These are phyloP conservation scores for Colletotrichum incanum DNA, from an alignment of 2,329 filamentous ascomycete genomes.

Conservation along the genomic window DNA sequence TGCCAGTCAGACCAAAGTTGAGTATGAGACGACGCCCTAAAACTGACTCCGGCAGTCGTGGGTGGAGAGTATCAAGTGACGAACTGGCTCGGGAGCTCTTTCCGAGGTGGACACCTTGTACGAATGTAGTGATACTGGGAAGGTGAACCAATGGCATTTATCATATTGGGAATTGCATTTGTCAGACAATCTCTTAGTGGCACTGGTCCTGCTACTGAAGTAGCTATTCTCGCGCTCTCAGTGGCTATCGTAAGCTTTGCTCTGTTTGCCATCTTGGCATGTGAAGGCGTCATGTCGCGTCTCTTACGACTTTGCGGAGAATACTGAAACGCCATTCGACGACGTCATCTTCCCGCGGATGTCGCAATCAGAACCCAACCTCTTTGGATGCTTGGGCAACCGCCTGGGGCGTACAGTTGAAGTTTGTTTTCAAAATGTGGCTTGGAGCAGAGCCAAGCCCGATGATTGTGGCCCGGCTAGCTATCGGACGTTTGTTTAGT, in stretches of 20 bases:
- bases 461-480: not conserved
- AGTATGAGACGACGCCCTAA: not conserved
- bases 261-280: slow-evolving; percentile 10
- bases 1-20: too few relatives aligned
- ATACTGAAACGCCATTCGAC: slow-evolving; percentile 29
- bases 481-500: not conserved
- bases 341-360: slow-evolving; percentile 24
- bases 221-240: not conserved
- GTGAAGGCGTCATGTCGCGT: slow-evolving; percentile 32
- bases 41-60: not conserved
- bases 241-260: not conserved
- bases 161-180: slow-evolving; percentile 10
- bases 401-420: not conserved
- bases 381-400: not conserved
- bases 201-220: not conserved
- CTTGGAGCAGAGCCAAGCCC: not conserved
- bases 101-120: not conserved
- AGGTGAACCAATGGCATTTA: not conserved
- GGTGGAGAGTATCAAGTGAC: slow-evolving; percentile 2
- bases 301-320: slow-evolving; percentile 28
- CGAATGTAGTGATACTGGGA: not conserved
- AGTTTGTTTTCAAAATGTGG: not conserved
- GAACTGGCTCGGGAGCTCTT: not conserved
- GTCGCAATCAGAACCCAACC: slow-evolving; percentile 32
- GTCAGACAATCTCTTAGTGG: not conserved